phyloP scores from a whole-genome alignment of 2,329 filamentous ascomycete genomes.

The Beauveria caledonica region DNA sequence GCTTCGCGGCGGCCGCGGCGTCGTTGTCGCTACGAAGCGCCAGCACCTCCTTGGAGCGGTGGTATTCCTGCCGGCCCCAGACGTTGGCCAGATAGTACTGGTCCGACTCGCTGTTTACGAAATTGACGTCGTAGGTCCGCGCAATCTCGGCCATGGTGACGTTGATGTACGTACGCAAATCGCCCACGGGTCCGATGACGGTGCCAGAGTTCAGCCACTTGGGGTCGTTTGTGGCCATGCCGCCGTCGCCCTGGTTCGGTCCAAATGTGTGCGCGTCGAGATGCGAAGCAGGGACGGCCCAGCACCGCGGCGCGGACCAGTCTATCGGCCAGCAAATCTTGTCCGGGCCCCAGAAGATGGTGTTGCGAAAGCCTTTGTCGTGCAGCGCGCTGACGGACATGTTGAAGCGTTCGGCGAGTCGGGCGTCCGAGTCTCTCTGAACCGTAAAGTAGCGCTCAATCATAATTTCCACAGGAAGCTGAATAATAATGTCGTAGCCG shows the following conservation, averaged over 20 bases:
- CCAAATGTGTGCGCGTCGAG: conserved; percentile 28
- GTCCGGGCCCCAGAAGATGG: conserved; percentile 37
- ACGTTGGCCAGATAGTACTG: conserved; percentile 36
- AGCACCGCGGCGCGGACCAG: conserved; percentile 29
- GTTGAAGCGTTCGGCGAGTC: conserved; percentile 42
- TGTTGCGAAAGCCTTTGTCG: conserved; percentile 25
- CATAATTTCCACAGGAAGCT: conserved; percentile 55
- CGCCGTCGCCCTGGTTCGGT: conserved; percentile 24
- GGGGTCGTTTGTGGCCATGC: conserved; percentile 24
- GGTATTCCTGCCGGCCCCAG: conserved; percentile 35
- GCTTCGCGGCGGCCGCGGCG: neutral
- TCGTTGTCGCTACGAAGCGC: conserved; percentile 16
- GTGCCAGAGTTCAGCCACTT: conserved; percentile 39
- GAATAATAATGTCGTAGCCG: conserved; percentile 56
- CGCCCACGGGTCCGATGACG: conserved; percentile 31
- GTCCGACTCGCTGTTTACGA: conserved; percentile 29
- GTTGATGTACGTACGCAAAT: conserved; percentile 23
- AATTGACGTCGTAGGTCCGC: conserved; percentile 25
- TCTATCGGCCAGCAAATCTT: conserved; percentile 36
- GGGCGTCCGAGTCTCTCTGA: conserved; percentile 42
- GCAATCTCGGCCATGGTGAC: conserved; percentile 24
- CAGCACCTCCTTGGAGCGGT: conserved; percentile 23
- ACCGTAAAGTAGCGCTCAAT: conserved; percentile 53
- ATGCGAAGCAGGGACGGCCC: conserved; percentile 29
- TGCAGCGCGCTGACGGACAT: conserved; percentile 23